Evolutionary conservation across 805 yeast species (phyloP), one percentile per base, ranked within the genome.

Genomic region (Candida vaughaniae): DNA sequence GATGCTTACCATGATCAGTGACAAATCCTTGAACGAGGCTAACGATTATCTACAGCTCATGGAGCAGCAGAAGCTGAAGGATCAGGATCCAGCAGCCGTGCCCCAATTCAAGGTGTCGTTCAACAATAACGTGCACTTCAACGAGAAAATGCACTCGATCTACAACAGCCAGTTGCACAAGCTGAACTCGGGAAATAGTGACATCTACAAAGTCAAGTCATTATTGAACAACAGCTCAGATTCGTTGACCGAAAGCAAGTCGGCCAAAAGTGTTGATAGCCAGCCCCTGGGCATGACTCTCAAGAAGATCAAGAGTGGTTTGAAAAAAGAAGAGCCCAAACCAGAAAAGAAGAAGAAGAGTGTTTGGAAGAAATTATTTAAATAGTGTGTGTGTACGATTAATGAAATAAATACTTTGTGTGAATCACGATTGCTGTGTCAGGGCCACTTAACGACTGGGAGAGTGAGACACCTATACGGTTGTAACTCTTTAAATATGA

Each of bases 201-300:
- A 45, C 9, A 63, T 64, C 12, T 66, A 67, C 52, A 66, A 64
- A 42, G 72, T 68, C n/a, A 64, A 64, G 40, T 59, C 67, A 17
- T 48, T 68, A 39, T 58, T 68, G 19, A 62, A 45, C n/a, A 34
- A 34, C 12, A 15, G 31, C 16, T 11, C 16, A 23, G 41, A 38
- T 20, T 15, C 31, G 9, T 8, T 29, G 3, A 38, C 33, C 18
- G 41, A 12, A 4, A 33, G 22, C 12, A 37, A 32, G 26, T 15
- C 27, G 2, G 25, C 27, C 11, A 31, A 31, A 16, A 35, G 39
- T 6, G 16, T 15, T 10, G 31, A 27, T 16, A 31, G 36, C 15
- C 25, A 33, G 5, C 16, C 10, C 11, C 16, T 12, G 16, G 47
- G 42, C 6, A 22, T 41, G 31, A 45, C 48, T 5, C 33, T 32